Evolutionary conservation across 2,329 filamentous ascomycete species (phyloP), one percentile per base, ranked within the genome.

Genomic region (Phialemoniopsis sp.): DNA sequence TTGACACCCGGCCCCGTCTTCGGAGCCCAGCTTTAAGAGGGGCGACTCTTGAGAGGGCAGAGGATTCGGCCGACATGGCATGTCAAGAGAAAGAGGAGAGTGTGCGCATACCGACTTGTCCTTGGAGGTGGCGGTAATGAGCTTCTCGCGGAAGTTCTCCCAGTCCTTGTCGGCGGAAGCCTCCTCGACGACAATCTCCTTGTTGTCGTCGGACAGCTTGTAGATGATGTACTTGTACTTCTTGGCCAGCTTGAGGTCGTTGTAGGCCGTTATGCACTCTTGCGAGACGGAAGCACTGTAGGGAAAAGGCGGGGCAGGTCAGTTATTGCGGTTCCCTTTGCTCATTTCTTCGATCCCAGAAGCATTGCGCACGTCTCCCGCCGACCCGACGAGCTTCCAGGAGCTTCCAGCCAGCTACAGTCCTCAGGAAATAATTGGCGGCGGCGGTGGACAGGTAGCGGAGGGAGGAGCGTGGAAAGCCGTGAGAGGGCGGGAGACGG

Each of bases 211-310:
- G 50, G 82, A 84, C 62, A 93, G 80, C 77, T 89, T 89, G 82
- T 79, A 91, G 75, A 93, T 81, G 71, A 93, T 85, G 77, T 79
- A 94, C 71, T 89, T 90, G 72, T 80, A 75, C 72, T 80, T 81
- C 70, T 89, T 89, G 67, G 68, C 74, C 54, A 89, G 81, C 80
- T 91, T 91, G 51, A 91, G 78, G 53, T 90, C 83, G 67, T 90
- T 89, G 78, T 84, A 91, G 44, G 71, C 66, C 51, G 63, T 62
- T 61, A 80, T 78, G 77, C 85, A 89, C 44, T 90, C 85, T 60
- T 78, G 75, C 50, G 76, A 69, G 56, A 89, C 81, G 61, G 75
- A 74, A 54, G 85, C 85, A 76, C 85, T 89, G 66, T 41, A 35
- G 4, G n/a, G 33, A 28, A 29, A 32, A 34, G 39, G 30, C 30